Percentiles rank a stretch among this genome's conserved stretches.
These are phyloP conservation scores for Daedaleopsis sinensis DNA, from an alignment of 768 basidiomycete species.

Conservation along the genomic window DNA sequence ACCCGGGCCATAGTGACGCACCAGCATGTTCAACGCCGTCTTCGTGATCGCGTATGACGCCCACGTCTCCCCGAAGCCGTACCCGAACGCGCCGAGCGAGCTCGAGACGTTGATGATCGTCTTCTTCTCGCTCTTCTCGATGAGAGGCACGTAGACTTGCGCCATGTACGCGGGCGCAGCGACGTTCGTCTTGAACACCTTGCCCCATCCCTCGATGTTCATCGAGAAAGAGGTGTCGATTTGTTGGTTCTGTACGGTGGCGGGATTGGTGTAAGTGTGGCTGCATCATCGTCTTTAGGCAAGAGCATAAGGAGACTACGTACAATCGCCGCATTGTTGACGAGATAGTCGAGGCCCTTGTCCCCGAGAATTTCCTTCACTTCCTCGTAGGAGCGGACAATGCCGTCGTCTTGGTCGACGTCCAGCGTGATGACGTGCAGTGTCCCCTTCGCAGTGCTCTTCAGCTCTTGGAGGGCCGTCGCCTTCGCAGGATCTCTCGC, in stretches of 20 bases:
- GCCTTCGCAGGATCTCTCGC: slow-evolving; percentile 31
- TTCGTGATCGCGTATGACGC: slow-evolving; percentile 40
- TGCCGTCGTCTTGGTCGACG: slow-evolving; percentile 27
- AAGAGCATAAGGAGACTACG: background rate
- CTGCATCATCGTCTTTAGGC: too few species aligned
- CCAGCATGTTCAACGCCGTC: slow-evolving; percentile 42
- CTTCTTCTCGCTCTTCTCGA: slow-evolving; percentile 34
- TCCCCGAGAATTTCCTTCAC: slow-evolving; percentile 31
- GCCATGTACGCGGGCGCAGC: slow-evolving; percentile 39
- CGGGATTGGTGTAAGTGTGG: background rate
- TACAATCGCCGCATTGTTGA: slow-evolving; percentile 42
- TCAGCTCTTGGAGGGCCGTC: slow-evolving; percentile 22
- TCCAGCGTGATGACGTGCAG: slow-evolving; percentile 38
- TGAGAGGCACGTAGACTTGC: slow-evolving; percentile 36
- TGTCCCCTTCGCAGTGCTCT: slow-evolving; percentile 24
- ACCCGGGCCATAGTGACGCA: slow-evolving; percentile 17
- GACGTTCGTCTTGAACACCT: slow-evolving; percentile 35
- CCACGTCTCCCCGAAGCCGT: slow-evolving; percentile 20
- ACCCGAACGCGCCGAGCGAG: slow-evolving; percentile 35
- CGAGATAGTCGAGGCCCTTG: slow-evolving; percentile 40
- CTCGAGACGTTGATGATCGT: slow-evolving; percentile 38
- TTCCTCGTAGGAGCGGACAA: slow-evolving; percentile 25
- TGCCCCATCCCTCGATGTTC: slow-evolving; percentile 24
- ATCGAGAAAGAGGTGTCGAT: slow-evolving; percentile 34
- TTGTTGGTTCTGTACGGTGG: background rate